A percentile compares a stretch with the other conserved stretches of the same genome.
Conservation (phyloP, 176 grass and related monocot species). For the Aegilops longissima region DNA sequence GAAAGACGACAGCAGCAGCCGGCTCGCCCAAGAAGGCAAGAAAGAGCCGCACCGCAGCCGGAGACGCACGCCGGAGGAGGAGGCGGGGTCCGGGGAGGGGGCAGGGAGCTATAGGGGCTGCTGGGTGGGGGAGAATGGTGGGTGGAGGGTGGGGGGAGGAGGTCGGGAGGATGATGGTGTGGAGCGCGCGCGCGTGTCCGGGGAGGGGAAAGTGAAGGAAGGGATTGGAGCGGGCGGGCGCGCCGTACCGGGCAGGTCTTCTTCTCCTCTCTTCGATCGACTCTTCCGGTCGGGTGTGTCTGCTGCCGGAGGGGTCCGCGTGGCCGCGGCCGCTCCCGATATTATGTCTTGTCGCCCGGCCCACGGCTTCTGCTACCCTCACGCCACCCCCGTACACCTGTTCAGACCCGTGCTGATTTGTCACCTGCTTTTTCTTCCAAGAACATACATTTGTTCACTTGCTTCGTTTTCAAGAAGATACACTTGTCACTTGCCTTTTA, state of each 20-base stretch:
- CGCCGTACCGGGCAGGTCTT: conserved; percentile 50
- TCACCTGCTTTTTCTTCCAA: neutral
- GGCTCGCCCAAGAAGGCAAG: no score
- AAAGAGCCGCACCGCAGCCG: no score
- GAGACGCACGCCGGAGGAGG: neutral
- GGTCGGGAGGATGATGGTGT: neutral
- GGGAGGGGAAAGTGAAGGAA: neutral
- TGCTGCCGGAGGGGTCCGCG: conserved; percentile 33
- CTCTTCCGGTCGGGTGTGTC: neutral
- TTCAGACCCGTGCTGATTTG: neutral
- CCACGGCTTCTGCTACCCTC: conserved; percentile 22
- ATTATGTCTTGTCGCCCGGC: conserved; percentile 19
- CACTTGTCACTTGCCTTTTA: no score
- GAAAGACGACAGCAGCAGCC: no score
- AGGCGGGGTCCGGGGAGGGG: neutral
- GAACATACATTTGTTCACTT: no score
- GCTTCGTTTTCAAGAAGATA: no score
- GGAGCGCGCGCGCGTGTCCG: neutral
- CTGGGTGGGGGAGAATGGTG: neutral
- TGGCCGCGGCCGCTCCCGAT: conserved; percentile 16
- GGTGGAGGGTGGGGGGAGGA: neutral
- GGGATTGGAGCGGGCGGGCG: conserved; percentile 24
- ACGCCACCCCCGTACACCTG: conserved; percentile 25
- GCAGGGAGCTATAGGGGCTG: neutral
- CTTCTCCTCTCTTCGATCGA: neutral